Base-by-base conservation (phyloP, 352 stramenopile species). In the Nothophytophthora sp. region DNA sequence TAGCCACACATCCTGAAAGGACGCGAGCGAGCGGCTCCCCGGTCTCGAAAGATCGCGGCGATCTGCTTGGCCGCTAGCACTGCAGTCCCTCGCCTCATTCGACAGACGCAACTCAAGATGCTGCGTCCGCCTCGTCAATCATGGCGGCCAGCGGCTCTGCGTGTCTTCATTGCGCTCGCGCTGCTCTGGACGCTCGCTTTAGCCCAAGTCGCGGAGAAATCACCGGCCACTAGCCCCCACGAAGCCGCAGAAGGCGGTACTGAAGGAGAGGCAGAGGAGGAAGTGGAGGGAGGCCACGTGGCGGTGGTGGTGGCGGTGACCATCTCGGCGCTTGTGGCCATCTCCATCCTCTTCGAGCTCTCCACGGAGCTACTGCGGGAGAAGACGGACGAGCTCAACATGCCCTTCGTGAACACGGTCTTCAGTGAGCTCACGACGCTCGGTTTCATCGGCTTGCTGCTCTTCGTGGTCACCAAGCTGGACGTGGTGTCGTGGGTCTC, bases 371-470 rank as follows among this genome's bases (percentile, higher is more conserved):
- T 66, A 10, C 52, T 86, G 28, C 45, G 46, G 25, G 69, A 86
- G 18, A 76, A 75, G 30, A 85, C 75, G 4, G 75, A 86, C 44
- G 75, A 86, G 15, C 76, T 81, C 44, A 86, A 86, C 55, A 86
- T 86, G 75, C 75, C 75, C 28, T 84, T 86, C 54, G 67, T 86
- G 50, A 86, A 82, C 62, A 84, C 75, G 0, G 69, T 84, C 15
- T 86, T 86, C 28, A 75, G 75, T 13, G 75, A 86, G 41, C 73
- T 85, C 53, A 90, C 79, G 62, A 90, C 76, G 24, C 59, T 90
- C 3, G 79, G 76, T n/a, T 88, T 90, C 63, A 86, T 86, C 46
- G 72, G 72, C 13, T 52, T 84, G 33, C 20, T 86, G 47, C 70
- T 85, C 9, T 86, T 85, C 49, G 62, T 86, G 20, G 58, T 85